These are phyloP conservation scores for Plasmodium malariae DNA, from an alignment of 169 alveolate genomes.

Conservation along the genomic window DNA sequence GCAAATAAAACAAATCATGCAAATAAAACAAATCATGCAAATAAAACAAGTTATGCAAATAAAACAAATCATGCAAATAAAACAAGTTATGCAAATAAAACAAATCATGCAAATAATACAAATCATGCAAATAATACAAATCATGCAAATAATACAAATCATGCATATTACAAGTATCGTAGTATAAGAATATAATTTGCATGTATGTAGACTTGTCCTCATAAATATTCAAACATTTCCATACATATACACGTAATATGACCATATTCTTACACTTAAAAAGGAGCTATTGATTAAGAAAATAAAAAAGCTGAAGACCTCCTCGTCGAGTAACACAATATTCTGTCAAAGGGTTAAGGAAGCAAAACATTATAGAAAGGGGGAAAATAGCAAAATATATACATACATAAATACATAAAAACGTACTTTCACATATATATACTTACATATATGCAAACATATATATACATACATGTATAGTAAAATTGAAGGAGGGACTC, in stretches of 20 bases:
- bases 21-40: too few species aligned
- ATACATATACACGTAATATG: neutral
- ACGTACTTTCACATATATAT: too few species aligned
- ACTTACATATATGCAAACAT: neutral
- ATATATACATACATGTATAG: neutral
- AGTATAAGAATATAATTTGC: too few species aligned
- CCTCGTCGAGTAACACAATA: constrained; percentile 44
- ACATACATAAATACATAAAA: neutral
- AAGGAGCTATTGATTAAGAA: constrained; percentile 58
- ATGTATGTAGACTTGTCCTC: neutral
- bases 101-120: too few species aligned
- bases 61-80: too few species aligned
- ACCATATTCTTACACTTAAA: constrained; percentile 36
- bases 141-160: too few species aligned
- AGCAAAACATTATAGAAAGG: neutral
- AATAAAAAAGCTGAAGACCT: constrained; percentile 39
- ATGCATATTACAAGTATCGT: too few species aligned
- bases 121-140: too few species aligned
- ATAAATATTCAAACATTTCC: neutral
- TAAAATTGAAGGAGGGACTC: neutral
- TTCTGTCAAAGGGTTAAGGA: constrained; percentile 18
- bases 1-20: too few species aligned
- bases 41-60: too few species aligned
- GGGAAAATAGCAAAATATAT: neutral
- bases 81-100: too few species aligned